Base-by-base conservation (phyloP, 2,329 filamentous ascomycete genomes). In the Aspergillus fumigatiaffinis region DNA sequence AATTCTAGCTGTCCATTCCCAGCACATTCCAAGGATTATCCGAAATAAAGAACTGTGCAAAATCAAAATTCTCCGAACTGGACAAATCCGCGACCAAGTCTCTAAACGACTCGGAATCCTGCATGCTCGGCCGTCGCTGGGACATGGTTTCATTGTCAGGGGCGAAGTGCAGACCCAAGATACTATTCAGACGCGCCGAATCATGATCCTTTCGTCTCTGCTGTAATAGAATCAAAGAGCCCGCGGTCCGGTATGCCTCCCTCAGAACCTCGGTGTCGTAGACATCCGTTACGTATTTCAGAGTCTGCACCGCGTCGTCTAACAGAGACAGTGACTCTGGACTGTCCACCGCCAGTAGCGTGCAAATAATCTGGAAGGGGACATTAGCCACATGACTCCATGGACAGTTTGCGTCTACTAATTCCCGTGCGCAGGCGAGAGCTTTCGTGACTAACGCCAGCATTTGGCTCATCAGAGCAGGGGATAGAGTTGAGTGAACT, bases 311-410 rank as follows among this genome's bases (percentile, higher is more conserved):
- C 0, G 81, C 82, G 20, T 80, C 77, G 2, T 71, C 69, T 3
- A 84, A 73, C 53, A 80, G 71, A 0, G 73, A 70, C 0, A 83
- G 69, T 0, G 79, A 79, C 1, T 79, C 72, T 0, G 73, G 72
- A 0, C 74, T 82, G 52, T 85, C 82, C 52, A 84, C 80, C 0
- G 79, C 80, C 1, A 85, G 71, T 10, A 84, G 69, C 0, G 82
- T 72, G 56, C 82, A 84, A 23, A 84, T 75, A 0, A 81, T 77
- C 51, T 84, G 82, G 56, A 85, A 85, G 0, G 82, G 82, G 0
- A 84, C 79, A 50, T 84, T 84, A 25, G 80, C 80, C 47, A 82
- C 77, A 54, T 85, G 82, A 60, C 84, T 82, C 82, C 82, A 85
- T 0, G 82, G 82, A 2, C 73, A 71, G 9, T 73, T 70, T 10